A percentile compares a stretch with the other conserved stretches of the same genome.
These are phyloP conservation scores for Synchytrium microbalum DNA, from an alignment of 371 early-diverging fungal species.

Conservation along the genomic window DNA sequence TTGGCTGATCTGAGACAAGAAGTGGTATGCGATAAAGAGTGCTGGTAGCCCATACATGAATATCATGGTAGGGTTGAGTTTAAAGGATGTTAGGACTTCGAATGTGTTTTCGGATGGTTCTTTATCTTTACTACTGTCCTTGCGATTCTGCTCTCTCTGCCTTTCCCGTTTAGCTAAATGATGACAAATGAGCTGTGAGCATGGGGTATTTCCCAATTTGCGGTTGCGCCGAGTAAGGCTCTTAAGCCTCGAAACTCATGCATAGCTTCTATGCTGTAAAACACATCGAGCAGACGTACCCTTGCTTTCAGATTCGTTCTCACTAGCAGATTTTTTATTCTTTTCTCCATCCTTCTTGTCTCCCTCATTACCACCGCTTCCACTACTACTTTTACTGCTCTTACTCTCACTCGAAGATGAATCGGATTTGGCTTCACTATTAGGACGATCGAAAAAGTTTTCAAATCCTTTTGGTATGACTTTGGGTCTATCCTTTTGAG, in stretches of 20 bases:
- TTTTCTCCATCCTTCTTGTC: conserved; percentile 9
- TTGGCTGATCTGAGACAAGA: conserved; percentile 13
- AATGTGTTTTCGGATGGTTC: background rate
- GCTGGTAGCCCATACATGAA: conserved; percentile 23
- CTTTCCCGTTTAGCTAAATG: background rate
- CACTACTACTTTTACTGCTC: conserved; percentile 7
- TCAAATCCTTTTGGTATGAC: conserved; percentile 21
- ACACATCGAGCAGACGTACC: background rate
- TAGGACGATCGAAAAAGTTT: conserved; percentile 11
- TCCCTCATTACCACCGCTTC: background rate
- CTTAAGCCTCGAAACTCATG: too few species aligned
- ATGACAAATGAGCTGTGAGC: too few species aligned
- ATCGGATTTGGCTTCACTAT: background rate
- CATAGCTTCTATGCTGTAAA: too few species aligned
- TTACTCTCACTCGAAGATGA: background rate
- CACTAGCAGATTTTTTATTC: conserved; percentile 8
- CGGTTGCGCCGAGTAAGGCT: too few species aligned
- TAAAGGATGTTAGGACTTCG: conserved; percentile 12
- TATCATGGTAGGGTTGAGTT: conserved; percentile 25
- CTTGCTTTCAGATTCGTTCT: conserved; percentile 3
- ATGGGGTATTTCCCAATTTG: too few species aligned
- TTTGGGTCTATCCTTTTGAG: background rate
- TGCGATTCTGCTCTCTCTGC: background rate
- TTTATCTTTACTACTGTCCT: background rate
- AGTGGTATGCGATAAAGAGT: conserved; percentile 21